Evolutionary conservation across 371 early-diverging fungal genomes (phyloP).

Genomic region (Amoeboaphelidium protococcarum): DNA sequence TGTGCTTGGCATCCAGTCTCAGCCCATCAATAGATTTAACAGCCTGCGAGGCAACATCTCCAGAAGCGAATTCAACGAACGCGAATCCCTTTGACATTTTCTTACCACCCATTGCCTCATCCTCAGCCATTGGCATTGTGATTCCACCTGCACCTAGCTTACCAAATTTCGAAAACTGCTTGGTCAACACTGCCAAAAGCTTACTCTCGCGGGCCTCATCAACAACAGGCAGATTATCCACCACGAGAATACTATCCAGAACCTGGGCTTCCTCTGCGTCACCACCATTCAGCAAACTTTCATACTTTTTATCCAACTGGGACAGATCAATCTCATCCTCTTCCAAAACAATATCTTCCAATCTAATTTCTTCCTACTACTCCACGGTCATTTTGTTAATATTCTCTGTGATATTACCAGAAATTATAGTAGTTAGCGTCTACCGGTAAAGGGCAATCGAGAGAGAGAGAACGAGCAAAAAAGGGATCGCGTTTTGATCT

Average conservation of each 20-base stretch:
- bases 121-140: neutral
- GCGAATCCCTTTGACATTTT: neutral
- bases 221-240: constrained; percentile 72
- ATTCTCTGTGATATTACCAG: too few relatives aligned
- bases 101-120: neutral
- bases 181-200: constrained; percentile 41
- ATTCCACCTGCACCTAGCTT: neutral
- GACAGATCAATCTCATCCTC: constrained; percentile 37
- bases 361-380: neutral
- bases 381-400: neutral
- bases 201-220: constrained; percentile 63
- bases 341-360: neutral
- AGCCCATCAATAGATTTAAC: neutral
- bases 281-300: too few relatives aligned
- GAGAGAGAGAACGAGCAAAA: too few relatives aligned
- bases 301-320: constrained; percentile 56
- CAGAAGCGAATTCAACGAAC: neutral
- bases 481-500: too few relatives aligned
- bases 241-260: constrained; percentile 63
- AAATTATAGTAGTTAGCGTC: too few relatives aligned
- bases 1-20: constrained; percentile 36
- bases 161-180: constrained; percentile 50
- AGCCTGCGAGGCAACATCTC: neutral
- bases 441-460: too few relatives aligned
- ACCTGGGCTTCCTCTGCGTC: constrained; percentile 24